These are phyloP conservation scores for Talaromyces marneffei DNA, from an alignment of 2,329 filamentous ascomycete genomes.

Conservation along the genomic window DNA sequence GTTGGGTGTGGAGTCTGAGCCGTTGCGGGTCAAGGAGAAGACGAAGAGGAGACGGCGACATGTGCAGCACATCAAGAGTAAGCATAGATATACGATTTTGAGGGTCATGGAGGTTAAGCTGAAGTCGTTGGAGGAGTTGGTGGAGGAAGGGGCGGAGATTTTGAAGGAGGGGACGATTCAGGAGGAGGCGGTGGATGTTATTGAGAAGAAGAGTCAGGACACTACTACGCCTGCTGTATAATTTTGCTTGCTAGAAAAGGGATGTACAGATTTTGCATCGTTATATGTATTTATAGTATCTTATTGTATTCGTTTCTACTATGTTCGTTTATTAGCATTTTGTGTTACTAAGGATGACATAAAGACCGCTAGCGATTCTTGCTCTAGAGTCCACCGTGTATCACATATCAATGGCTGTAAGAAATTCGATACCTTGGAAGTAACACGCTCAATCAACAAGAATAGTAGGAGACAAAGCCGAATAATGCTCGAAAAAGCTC, in stretches of 20 bases:
- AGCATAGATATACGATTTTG: slow-evolving; percentile 83
- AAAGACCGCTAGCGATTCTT: not conserved
- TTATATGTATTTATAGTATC: slow-evolving; percentile 11
- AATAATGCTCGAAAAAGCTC: slow-evolving; percentile 79
- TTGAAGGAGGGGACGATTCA: slow-evolving; percentile 22
- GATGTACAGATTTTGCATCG: not conserved
- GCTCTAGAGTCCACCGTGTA: not conserved
- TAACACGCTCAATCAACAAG: slow-evolving; percentile 61
- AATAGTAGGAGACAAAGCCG: slow-evolving; percentile 75
- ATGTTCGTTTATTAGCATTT: not conserved
- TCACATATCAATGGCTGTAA: not conserved
- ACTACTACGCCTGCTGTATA: not conserved
- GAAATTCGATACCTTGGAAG: too few species aligned
- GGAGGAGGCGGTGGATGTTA: slow-evolving; percentile 3
- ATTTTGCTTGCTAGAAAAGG: not conserved
- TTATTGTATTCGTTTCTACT: not conserved
- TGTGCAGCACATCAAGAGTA: slow-evolving; percentile 73
- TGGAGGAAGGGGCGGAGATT: slow-evolving; percentile 38
- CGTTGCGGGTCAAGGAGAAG: slow-evolving; percentile 71
- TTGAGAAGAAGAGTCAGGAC: slow-evolving; percentile 8
- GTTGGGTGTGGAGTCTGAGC: slow-evolving; percentile 75
- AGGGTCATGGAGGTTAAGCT: slow-evolving; percentile 76
- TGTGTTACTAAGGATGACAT: not conserved
- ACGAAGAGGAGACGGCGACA: slow-evolving; percentile 67
- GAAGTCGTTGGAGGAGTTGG: slow-evolving; percentile 50